These are phyloP conservation scores for Scenedesmus sp. DNA, from an alignment of 163 green algal genomes.

Conservation along the genomic window DNA sequence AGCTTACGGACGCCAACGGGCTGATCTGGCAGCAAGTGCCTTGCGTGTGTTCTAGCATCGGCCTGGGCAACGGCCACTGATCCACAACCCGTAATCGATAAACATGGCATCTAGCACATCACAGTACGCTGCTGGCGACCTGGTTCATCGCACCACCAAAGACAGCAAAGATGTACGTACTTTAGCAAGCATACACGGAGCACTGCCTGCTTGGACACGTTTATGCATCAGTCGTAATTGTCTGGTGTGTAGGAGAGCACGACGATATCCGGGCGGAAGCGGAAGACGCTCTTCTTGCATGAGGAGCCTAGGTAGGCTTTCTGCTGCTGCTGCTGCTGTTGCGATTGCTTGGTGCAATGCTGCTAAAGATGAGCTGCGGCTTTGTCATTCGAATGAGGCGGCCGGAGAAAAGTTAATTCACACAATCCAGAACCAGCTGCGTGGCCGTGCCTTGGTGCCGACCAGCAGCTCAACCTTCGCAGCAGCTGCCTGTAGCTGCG, in stretches of 20 bases:
- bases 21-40: background rate
- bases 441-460: background rate
- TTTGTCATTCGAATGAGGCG: too few species aligned
- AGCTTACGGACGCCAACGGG: background rate
- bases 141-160: background rate
- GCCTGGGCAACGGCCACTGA: background rate
- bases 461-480: background rate
- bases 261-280: background rate
- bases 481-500: background rate
- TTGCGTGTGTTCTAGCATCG: background rate
- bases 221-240: background rate
- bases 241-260: background rate
- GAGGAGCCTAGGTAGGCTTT: background rate
- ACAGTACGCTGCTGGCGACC: slow-evolving; percentile 5
- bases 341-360: background rate
- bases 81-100: background rate
- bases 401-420: too few species aligned
- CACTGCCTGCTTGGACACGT: background rate
- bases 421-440: too few species aligned
- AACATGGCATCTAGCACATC: background rate
- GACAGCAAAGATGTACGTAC: slow-evolving; percentile 9
- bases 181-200: background rate
- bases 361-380: too few species aligned
- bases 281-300: background rate
- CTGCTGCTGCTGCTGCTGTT: background rate